Base-by-base conservation (phyloP, 2,329 filamentous ascomycete genomes). In the Endocalyx cinctus region DNA sequence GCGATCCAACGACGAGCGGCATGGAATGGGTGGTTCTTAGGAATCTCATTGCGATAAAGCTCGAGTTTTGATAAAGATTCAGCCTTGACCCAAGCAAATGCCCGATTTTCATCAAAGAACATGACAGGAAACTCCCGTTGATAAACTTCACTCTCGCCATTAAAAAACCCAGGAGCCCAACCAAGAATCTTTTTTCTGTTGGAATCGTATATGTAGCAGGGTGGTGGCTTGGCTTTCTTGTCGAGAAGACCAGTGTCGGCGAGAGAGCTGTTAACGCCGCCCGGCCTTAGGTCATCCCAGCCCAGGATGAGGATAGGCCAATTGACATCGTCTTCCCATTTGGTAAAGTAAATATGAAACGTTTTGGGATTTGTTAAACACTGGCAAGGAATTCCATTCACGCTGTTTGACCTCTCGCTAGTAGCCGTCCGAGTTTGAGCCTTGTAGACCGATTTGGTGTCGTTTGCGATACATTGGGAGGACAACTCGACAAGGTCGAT, bases 111-210 rank as follows among this genome's bases (percentile, higher is more conserved):
- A 23, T 64, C 62, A 20, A 62, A 61, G 37, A 59, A 64, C 50
- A 62, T 53, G 12, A 63, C 59, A 0, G 63, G 62, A 13, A 65
- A 66, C 26, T 58, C 58, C 7, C 63, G 55, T 36, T 49, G 47
- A 16, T 39, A 43, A 5, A 59, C 50, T n/a, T 48, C 48, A 1
- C 43, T 37, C 0, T 59, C 61, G 5, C 56, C 59, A 31, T 60
- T 54, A 34, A 60, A 52, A 26, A 55, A 66, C 0, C 55, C 61
- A 5, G 45, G 37, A 6, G 56, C 54, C 62, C 62, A 67, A 1
- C 55, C 58, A 12, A 42, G 30, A 30, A 66, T 63, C 17, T 42
- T 47, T 12, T 37, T 31, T 1, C 39, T 31, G n/a, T 52, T 43
- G n/a, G n/a, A n/a, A n/a, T n/a, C n/a, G 19, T 60, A 55, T 3